These are phyloP conservation scores for Aspergillus wentii DNA, from an alignment of 495 filamentous ascomycete genomes.

Conservation along the genomic window DNA sequence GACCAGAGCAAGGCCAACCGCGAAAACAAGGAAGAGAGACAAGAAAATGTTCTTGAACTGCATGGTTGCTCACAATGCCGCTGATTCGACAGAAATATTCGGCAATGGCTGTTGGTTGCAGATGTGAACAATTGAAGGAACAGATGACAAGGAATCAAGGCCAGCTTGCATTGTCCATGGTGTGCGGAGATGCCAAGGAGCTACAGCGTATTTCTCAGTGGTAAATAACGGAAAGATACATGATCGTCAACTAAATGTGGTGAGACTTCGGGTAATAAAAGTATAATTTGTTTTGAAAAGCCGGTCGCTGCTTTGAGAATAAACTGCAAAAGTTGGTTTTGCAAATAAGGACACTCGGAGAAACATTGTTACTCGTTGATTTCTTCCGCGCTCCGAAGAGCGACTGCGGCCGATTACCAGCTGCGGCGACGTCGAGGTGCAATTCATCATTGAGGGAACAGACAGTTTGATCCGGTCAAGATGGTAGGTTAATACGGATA, in stretches of 20 bases:
- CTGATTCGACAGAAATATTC: background rate
- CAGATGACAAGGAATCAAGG: slow-evolving; percentile 19
- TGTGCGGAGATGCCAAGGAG: slow-evolving; percentile 22
- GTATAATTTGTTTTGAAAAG: slow-evolving; percentile 3
- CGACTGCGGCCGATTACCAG: no score
- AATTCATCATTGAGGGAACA: no score
- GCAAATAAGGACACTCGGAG: slow-evolving; percentile 19
- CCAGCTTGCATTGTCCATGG: slow-evolving; percentile 35
- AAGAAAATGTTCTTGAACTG: slow-evolving; percentile 48
- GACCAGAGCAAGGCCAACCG: slow-evolving; percentile 57
- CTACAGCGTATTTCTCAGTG: slow-evolving; percentile 9
- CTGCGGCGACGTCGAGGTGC: no score
- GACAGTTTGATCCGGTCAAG: no score
- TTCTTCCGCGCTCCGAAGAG: slow-evolving; percentile 17
- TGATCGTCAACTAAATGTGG: no score
- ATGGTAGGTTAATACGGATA: slow-evolving; percentile 28
- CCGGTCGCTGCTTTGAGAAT: slow-evolving; percentile 1
- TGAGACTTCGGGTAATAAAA: no score
- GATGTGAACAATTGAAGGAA: slow-evolving; percentile 9
- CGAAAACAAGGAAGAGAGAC: slow-evolving; percentile 69
- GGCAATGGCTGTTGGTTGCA: slow-evolving; percentile 4
- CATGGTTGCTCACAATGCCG: slow-evolving; percentile 37
- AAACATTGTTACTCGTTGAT: slow-evolving; percentile 32
- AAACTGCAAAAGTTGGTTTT: background rate
- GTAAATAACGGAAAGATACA: no score